Percentiles rank a stretch among this genome's conserved stretches.
Conservation (phyloP, 2,329 filamentous ascomycete species). For the Cytospora chrysosperma region DNA sequence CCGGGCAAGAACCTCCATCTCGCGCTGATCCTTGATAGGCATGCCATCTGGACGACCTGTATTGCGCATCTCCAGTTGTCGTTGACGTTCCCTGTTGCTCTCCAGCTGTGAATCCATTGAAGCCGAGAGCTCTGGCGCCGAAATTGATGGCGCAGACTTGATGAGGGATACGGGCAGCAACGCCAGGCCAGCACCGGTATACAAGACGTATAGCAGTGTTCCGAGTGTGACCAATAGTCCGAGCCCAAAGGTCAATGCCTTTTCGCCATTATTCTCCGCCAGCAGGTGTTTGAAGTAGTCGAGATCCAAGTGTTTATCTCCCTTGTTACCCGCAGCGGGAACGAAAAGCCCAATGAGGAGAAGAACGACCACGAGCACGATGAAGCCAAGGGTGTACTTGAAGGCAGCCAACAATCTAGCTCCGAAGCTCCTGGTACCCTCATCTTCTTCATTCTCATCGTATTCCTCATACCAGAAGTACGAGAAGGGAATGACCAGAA, state of each 20-base stretch:
- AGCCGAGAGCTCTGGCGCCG: slow-evolving; percentile 73
- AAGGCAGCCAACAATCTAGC: slow-evolving; percentile 77
- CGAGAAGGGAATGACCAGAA: slow-evolving; percentile 88
- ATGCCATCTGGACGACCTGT: slow-evolving; percentile 72
- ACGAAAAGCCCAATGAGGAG: slow-evolving; percentile 95
- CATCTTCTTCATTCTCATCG: slow-evolving; percentile 83
- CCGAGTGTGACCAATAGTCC: slow-evolving; percentile 88
- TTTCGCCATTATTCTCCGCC: slow-evolving; percentile 84
- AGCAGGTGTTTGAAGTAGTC: slow-evolving; percentile 89
- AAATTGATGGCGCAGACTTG: slow-evolving; percentile 85
- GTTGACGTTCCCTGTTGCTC: slow-evolving; percentile 85
- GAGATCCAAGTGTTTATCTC: slow-evolving; percentile 70
- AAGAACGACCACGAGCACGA: slow-evolving; percentile 74
- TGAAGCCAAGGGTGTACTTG: slow-evolving; percentile 87
- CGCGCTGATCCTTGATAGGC: slow-evolving; percentile 80
- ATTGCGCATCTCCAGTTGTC: slow-evolving; percentile 85
- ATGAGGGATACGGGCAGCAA: slow-evolving; percentile 87
- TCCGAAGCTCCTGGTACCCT: slow-evolving; percentile 69
- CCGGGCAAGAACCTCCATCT: slow-evolving; percentile 80
- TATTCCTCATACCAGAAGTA: slow-evolving; percentile 99
- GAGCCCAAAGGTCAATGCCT: slow-evolving; percentile 84
- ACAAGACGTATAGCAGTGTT: slow-evolving; percentile 80
- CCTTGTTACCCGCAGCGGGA: slow-evolving; percentile 69
- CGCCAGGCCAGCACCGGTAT: slow-evolving; percentile 85
- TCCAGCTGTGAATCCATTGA: slow-evolving; percentile 79